phyloP scores from a whole-genome alignment of 768 basidiomycete genomes.

The Baorangia bicolor region DNA sequence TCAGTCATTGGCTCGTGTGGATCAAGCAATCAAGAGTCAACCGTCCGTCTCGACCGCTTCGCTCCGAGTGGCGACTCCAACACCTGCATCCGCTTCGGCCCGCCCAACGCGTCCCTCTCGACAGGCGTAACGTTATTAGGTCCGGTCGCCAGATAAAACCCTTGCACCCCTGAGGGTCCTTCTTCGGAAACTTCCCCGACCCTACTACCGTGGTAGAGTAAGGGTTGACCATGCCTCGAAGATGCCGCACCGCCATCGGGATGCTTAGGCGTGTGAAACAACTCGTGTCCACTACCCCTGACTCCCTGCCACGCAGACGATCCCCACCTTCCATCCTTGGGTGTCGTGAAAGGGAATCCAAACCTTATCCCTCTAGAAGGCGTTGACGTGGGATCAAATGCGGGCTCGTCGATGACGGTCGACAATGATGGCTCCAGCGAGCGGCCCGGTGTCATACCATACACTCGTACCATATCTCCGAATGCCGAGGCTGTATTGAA shows the following conservation, averaged over 20 bases:
- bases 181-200: conserved; percentile 22
- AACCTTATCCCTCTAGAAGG: conserved; percentile 78
- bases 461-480: conserved; percentile 40
- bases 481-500: conserved; percentile 29
- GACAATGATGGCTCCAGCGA: conserved; percentile 30
- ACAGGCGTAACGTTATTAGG: conserved; percentile 55
- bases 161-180: conserved; percentile 15
- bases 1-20: neutral
- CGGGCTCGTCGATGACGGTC: conserved; percentile 45
- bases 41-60: conserved; percentile 25
- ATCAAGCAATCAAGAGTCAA: conserved; percentile 12
- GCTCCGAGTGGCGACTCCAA: conserved; percentile 30
- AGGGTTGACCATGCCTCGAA: conserved; percentile 7
- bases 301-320: conserved; percentile 14
- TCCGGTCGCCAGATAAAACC: conserved; percentile 13
- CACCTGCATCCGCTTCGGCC: conserved; percentile 23
- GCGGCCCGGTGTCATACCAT: conserved; percentile 38
- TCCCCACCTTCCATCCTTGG: conserved; percentile 54
- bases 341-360: conserved; percentile 55
- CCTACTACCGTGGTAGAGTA: conserved; percentile 15
- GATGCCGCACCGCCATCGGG: conserved; percentile 18
- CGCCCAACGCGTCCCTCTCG: conserved; percentile 34
- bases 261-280: conserved; percentile 56
- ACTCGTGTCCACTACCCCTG: conserved; percentile 38
- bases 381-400: conserved; percentile 78